These are phyloP conservation scores for Potentilla sterilis DNA, from an alignment of 306 rosid genomes.

Conservation along the genomic window DNA sequence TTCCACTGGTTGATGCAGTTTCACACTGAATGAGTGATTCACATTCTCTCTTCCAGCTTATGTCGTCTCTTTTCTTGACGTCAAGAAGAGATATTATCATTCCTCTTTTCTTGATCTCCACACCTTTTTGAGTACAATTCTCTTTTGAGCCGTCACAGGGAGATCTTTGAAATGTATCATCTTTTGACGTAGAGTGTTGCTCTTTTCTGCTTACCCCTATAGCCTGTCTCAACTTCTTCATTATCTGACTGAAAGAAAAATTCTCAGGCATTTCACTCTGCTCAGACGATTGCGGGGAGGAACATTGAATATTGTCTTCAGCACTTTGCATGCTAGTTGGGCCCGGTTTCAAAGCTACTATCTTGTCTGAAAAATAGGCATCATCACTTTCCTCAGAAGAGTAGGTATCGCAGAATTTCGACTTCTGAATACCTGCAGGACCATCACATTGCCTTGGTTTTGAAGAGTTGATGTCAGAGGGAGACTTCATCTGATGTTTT, in stretches of 20 bases:
- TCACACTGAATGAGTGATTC: slow-evolving; percentile 36
- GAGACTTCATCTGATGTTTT: slow-evolving; percentile 29
- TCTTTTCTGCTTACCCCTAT: slow-evolving; percentile 48
- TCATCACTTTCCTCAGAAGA: slow-evolving; percentile 27
- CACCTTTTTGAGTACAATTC: slow-evolving; percentile 28
- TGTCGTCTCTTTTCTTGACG: slow-evolving; percentile 25
- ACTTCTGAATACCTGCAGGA: slow-evolving; percentile 9
- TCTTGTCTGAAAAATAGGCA: slow-evolving; percentile 33
- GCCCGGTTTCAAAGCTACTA: slow-evolving; percentile 50
- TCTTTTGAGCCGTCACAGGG: slow-evolving; percentile 31
- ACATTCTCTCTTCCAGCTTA: slow-evolving; percentile 29
- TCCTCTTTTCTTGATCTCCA: slow-evolving; percentile 31
- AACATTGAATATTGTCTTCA: slow-evolving; percentile 23
- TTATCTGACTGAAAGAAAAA: slow-evolving; percentile 43
- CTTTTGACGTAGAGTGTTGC: slow-evolving; percentile 21
- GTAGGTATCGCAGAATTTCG: slow-evolving; percentile 25
- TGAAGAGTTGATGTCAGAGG: slow-evolving; percentile 21
- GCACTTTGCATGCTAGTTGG: slow-evolving; percentile 24
- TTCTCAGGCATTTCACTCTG: slow-evolving; percentile 28
- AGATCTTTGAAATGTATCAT: slow-evolving; percentile 23
- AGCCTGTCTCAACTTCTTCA: slow-evolving; percentile 52
- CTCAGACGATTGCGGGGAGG: slow-evolving; percentile 33
- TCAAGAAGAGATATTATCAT: slow-evolving; percentile 30
- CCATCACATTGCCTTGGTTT: slow-evolving; percentile 37
- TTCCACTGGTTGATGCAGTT: slow-evolving; percentile 40